Evolutionary conservation across 495 filamentous ascomycete species (phyloP).

Genomic region (Sordaria brevicollis): DNA sequence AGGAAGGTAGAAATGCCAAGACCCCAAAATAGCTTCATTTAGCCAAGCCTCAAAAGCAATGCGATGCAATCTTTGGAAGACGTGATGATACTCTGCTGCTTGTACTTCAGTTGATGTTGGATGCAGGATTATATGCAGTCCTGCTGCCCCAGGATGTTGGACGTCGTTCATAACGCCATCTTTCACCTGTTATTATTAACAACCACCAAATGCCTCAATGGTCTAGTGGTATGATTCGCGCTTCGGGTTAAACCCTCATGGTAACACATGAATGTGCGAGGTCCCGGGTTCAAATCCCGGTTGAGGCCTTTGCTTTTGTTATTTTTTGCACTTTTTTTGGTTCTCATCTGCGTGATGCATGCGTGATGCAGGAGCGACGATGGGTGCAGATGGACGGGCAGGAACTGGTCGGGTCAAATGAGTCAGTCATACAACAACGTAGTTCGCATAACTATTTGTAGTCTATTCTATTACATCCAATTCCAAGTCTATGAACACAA

Average conservation of each 20-base stretch:
- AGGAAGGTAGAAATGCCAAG: neutral
- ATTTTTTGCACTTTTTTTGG: neutral
- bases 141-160: neutral
- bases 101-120: no score
- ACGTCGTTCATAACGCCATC: neutral
- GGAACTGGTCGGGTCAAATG: neutral
- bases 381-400: no score
- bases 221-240: neutral
- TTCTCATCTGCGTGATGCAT: no score
- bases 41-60: neutral
- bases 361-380: no score
- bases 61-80: neutral
- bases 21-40: neutral
- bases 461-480: neutral
- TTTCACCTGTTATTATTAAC: neutral
- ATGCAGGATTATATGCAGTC: neutral
- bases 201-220: neutral
- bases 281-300: neutral
- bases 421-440: no score
- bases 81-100: neutral
- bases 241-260: neutral
- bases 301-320: neutral
- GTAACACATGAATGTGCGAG: neutral
- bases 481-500: neutral
- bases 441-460: neutral